Evolutionary conservation across 371 early-diverging fungal species (phyloP).

Genomic region (Apophysomyces sp.): DNA sequence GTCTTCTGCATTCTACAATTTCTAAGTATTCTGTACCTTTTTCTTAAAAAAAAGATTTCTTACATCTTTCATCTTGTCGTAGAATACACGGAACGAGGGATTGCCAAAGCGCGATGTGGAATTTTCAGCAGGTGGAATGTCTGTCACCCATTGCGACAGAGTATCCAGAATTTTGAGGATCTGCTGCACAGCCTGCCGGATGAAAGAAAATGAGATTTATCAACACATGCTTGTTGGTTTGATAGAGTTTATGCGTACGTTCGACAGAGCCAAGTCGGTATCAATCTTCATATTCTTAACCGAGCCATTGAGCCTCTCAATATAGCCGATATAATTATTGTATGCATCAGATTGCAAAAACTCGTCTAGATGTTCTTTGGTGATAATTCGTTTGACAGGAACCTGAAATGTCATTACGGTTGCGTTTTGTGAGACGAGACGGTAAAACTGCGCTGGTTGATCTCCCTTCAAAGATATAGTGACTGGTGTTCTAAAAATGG

Average conservation of each 20-base stretch:
- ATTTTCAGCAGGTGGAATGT: constrained; percentile 77
- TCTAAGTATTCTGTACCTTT: not conserved
- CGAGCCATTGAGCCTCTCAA: constrained; percentile 69
- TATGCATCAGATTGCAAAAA: constrained; percentile 73
- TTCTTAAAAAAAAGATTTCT: constrained; percentile 3
- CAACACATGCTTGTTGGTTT: not conserved
- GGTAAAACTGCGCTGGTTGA: not conserved
- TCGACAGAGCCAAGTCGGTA: constrained; percentile 44
- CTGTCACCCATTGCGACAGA: constrained; percentile 60
- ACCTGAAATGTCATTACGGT: constrained; percentile 29
- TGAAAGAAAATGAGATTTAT: not conserved
- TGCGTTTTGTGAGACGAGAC: not conserved
- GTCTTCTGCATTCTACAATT: constrained; percentile 5
- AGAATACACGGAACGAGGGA: constrained; percentile 85
- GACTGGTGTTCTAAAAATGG: not conserved
- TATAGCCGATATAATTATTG: constrained; percentile 63
- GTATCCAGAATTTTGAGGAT: constrained; percentile 64
- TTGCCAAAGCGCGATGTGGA: constrained; percentile 89
- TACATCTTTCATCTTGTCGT: constrained; percentile 65
- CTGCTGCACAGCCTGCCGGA: constrained; percentile 51
- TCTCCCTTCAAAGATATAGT: not conserved
- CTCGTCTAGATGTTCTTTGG: constrained; percentile 80
- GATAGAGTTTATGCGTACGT: constrained; percentile 37
- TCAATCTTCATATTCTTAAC: constrained; percentile 67
- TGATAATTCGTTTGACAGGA: constrained; percentile 77